Conservation (phyloP, 129 eudicot species). For the Helianthus annuus region HanXRQr2.0-SUNRISE NC_035447.2:22084233-22084732, state of each 20-base stretch:
- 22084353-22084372: neutral
- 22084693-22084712: no score
- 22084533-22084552: no score
- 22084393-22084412: neutral
- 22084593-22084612: no score
- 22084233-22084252: neutral
- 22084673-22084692: no score
- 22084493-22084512: no score
- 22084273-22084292: conserved; percentile 13
- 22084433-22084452: neutral
- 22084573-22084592: no score
- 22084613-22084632: no score
- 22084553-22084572: no score
- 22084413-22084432: neutral
- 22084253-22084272: neutral
- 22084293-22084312: neutral
- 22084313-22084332: conserved; percentile 3
- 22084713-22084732: no score
- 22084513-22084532: no score
- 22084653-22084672: no score
- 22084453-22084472: neutral
- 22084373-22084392: neutral
- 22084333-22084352: neutral
- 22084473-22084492: neutral
- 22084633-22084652: no score